A percentile compares a stretch with the other conserved stretches of the same genome.
These are phyloP conservation scores for Colletotrichum spaethianum DNA, from an alignment of 2,329 filamentous ascomycete genomes.

Conservation along the genomic window DNA sequence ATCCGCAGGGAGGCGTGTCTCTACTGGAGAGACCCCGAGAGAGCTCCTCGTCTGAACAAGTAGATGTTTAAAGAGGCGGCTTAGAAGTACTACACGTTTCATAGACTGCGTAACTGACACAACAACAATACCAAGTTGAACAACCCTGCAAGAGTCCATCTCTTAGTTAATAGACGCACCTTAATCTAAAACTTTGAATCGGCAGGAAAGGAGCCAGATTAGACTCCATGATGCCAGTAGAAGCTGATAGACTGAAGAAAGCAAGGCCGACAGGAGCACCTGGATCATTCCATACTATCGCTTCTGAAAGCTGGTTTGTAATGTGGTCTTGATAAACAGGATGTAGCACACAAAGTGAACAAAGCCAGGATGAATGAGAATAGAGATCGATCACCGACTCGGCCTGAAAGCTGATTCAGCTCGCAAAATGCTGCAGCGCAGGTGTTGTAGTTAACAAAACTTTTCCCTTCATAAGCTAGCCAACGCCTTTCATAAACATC, in stretches of 20 bases:
- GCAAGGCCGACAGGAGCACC: background rate
- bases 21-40: slow-evolving; percentile 54
- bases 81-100: background rate
- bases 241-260: no score
- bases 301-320: background rate
- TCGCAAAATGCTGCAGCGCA: background rate
- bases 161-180: background rate
- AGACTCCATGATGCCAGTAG: background rate
- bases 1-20: slow-evolving; percentile 52
- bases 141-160: background rate
- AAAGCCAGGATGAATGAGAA: background rate
- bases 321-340: background rate
- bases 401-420: background rate
- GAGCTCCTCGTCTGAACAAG: slow-evolving; percentile 53
- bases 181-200: background rate
- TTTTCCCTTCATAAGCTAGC: background rate
- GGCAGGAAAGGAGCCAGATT: background rate
- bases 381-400: background rate
- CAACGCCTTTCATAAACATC: background rate
- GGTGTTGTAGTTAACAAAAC: background rate
- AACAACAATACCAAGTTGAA: background rate
- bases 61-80: slow-evolving; percentile 30
- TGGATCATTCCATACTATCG: background rate
- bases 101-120: background rate
- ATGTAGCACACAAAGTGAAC: background rate